Conservation (phyloP, 1,139 yeast species). For the Kodamaea suecica region DNA sequence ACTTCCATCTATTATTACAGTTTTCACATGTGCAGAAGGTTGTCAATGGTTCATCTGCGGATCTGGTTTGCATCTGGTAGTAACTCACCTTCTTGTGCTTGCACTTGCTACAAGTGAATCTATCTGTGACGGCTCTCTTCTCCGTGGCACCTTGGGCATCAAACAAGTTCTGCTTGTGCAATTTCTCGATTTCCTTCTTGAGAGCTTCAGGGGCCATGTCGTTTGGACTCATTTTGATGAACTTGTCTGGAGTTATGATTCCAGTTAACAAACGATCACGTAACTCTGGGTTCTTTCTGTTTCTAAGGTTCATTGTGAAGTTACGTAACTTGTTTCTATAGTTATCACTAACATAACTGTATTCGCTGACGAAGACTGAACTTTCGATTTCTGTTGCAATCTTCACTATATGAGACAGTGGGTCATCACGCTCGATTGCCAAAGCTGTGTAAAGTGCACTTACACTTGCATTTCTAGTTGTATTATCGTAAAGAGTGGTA, state of each 20-base stretch:
- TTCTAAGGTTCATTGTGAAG: constrained; percentile 79
- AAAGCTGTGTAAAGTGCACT: constrained; percentile 84
- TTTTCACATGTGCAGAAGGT: constrained; percentile 97
- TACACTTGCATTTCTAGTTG: constrained; percentile 81
- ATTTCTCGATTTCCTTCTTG: constrained; percentile 78
- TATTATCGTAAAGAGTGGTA: constrained; percentile 63
- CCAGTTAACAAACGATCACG: constrained; percentile 66
- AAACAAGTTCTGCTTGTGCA: constrained; percentile 84
- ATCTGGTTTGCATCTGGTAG: constrained; percentile 95
- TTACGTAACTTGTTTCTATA: constrained; percentile 83
- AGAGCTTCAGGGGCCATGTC: constrained; percentile 93
- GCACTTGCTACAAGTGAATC: constrained; percentile 97
- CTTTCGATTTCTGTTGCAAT: constrained; percentile 71
- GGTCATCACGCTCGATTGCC: constrained; percentile 70
- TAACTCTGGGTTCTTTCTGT: constrained; percentile 83
- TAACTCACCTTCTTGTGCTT: constrained; percentile 95
- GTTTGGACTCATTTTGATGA: constrained; percentile 81
- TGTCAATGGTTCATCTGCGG: constrained; percentile 98
- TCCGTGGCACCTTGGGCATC: constrained; percentile 99
- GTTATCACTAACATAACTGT: constrained; percentile 50
- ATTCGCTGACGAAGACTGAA: constrained; percentile 62
- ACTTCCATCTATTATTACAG: constrained; percentile 98
- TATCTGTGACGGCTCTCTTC: constrained; percentile 91
- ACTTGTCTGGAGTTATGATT: constrained; percentile 58
- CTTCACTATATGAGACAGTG: constrained; percentile 51